Conservation (phyloP, 768 basidiomycete genomes). For the Phylloporus rhodoxanthus region DNA sequence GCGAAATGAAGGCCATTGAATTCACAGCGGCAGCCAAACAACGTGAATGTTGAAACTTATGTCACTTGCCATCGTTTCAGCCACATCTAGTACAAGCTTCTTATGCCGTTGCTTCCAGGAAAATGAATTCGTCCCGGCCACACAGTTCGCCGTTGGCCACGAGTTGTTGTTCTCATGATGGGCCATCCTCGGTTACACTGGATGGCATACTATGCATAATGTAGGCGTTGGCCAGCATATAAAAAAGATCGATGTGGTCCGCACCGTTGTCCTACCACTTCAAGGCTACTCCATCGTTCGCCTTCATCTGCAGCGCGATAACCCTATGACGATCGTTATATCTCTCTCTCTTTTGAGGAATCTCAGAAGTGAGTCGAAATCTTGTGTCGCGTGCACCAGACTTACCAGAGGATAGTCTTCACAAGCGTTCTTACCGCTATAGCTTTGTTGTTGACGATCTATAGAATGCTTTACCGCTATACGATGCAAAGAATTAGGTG, state of each 20-base stretch:
- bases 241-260: background rate
- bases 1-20: too few species aligned
- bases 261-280: background rate
- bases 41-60: background rate
- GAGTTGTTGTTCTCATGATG: background rate
- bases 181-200: slow-evolving; percentile 4
- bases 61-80: slow-evolving; percentile 1
- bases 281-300: background rate
- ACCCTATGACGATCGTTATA: background rate
- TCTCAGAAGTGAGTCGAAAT: slow-evolving; percentile 11
- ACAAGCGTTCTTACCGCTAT: slow-evolving; percentile 5
- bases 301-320: background rate
- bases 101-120: background rate
- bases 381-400: background rate
- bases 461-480: slow-evolving; percentile 1
- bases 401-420: slow-evolving; percentile 4
- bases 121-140: background rate
- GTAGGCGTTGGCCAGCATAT: background rate
- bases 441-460: slow-evolving; percentile 1
- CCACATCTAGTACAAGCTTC: background rate
- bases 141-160: background rate
- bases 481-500: slow-evolving; percentile 9
- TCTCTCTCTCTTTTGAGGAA: background rate
- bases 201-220: slow-evolving; percentile 3
- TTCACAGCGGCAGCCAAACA: background rate